Conservation (phyloP, 225 moss, liverwort and hornwort species). For the Marchantia polymorpha region DNA sequence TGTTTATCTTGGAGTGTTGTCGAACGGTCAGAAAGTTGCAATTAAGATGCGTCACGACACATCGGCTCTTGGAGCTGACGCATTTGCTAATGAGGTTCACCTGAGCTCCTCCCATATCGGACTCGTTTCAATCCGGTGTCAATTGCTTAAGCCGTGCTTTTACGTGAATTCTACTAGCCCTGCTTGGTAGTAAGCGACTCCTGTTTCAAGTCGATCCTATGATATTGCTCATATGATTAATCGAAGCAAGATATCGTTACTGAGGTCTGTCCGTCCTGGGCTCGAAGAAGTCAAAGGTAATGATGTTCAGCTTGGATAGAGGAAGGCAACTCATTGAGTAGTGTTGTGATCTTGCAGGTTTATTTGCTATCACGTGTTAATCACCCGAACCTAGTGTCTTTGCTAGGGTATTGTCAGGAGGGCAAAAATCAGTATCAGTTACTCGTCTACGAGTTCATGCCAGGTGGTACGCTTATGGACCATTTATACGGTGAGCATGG, state of each 20-base stretch:
- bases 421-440: conserved; percentile 57
- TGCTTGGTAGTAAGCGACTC: too few species aligned
- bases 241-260: not conserved
- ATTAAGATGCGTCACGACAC: conserved; percentile 63
- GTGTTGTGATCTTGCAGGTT: conserved; percentile 38
- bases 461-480: conserved; percentile 63
- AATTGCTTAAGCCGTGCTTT: too few species aligned
- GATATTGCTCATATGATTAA: not conserved
- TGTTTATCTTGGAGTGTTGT: conserved; percentile 58
- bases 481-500: conserved; percentile 56
- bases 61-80: conserved; percentile 49
- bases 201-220: not conserved
- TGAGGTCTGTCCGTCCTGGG: not conserved
- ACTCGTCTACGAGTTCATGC: conserved; percentile 77
- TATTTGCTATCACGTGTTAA: conserved; percentile 57
- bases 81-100: conserved; percentile 64
- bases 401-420: conserved; percentile 68
- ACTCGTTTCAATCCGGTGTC: too few species aligned
- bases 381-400: conserved; percentile 62
- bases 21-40: conserved; percentile 58
- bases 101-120: not conserved
- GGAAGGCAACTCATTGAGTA: not conserved
- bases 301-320: not conserved
- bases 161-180: too few species aligned
- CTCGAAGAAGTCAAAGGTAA: not conserved